Percentiles rank a stretch among this genome's conserved stretches.
Conservation (phyloP, 257 asterid species). For the Nicotiana knightiana region DNA sequence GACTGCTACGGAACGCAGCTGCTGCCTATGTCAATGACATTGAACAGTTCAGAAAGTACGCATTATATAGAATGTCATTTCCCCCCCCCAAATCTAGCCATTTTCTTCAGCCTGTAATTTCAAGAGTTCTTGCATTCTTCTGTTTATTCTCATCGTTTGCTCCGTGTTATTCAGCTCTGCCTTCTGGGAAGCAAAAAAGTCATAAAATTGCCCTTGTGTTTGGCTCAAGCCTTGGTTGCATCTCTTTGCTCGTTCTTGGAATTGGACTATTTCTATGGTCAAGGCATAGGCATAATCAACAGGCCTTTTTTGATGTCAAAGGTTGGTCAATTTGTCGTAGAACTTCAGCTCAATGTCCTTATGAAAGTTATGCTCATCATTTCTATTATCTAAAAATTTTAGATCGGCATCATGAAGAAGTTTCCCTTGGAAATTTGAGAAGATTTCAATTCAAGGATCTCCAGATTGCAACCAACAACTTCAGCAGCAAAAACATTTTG, state of each 20-base stretch:
- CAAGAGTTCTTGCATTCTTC: not conserved
- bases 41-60: conserved; percentile 63
- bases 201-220: conserved; percentile 64
- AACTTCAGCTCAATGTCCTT: not conserved
- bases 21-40: conserved; percentile 91
- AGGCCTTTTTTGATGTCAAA: conserved; percentile 41
- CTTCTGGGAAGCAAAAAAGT: conserved; percentile 39
- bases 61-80: not conserved
- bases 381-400: conserved; percentile 9
- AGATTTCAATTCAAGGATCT: conserved; percentile 77
- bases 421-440: conserved; percentile 83
- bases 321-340: conserved; percentile 31
- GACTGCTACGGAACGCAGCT: conserved; percentile 51
- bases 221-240: conserved; percentile 57
- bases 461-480: conserved; percentile 77
- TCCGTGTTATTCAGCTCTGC: conserved; percentile 14
- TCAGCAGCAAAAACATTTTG: conserved; percentile 70
- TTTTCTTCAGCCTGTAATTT: not conserved
- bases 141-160: not conserved
- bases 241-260: conserved; percentile 51
- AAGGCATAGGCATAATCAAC: conserved; percentile 39
- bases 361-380: not conserved
- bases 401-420: conserved; percentile 69
- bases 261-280: conserved; percentile 61
- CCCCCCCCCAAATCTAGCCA: not conserved